phyloP scores from a whole-genome alignment of 2,329 filamentous ascomycete genomes.

The Aspergillus eucalypticola region DNA sequence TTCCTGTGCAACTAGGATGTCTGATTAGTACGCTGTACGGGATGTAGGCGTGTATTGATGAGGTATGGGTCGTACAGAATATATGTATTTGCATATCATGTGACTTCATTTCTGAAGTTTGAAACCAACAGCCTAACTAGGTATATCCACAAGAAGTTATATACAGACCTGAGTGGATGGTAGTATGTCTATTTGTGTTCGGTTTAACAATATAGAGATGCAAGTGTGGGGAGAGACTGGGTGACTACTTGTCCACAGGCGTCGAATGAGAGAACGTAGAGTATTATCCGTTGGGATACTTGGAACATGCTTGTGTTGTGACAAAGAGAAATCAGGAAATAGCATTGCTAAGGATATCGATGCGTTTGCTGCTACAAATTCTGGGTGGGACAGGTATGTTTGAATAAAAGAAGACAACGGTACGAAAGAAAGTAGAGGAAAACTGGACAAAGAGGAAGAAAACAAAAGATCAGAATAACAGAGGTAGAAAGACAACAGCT shows the following conservation, averaged over 20 bases:
- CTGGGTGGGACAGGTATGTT: background rate
- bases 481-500: background rate
- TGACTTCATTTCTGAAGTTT: too few relatives aligned
- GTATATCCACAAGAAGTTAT: too few relatives aligned
- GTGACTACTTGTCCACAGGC: background rate
- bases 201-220: too few relatives aligned
- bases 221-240: background rate
- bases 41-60: too few relatives aligned
- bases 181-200: too few relatives aligned
- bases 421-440: background rate
- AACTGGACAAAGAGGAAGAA: background rate
- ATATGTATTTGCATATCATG: too few relatives aligned
- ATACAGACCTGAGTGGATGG: too few relatives aligned
- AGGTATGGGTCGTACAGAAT: too few relatives aligned
- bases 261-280: background rate
- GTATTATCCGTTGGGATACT: background rate
- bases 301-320: too few relatives aligned
- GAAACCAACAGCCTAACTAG: too few relatives aligned
- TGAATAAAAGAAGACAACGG: background rate
- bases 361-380: background rate
- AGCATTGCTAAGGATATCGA: background rate
- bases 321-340: background rate
- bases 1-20: too few relatives aligned
- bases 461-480: conserved; percentile 7
- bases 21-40: too few relatives aligned